Conservation (phyloP, 192 early-diverging fungal species). For the Coemansia interrupta region DNA sequence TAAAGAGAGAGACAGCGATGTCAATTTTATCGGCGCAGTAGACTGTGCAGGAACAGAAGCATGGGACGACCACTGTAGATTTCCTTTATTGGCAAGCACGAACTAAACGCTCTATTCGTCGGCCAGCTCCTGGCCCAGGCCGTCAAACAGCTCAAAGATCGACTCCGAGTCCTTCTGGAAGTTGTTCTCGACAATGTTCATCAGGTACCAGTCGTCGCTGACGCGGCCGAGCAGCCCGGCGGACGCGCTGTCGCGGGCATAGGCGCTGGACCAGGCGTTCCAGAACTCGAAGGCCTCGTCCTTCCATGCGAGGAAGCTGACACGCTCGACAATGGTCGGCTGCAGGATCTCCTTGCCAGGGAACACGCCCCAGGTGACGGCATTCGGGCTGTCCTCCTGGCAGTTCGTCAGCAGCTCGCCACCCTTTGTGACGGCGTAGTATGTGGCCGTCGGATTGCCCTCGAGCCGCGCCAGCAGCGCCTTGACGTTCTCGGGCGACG, state of each 20-base stretch:
- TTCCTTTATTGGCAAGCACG: too few relatives aligned
- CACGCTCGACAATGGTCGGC: constrained; percentile 89
- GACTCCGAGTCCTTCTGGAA: constrained; percentile 52
- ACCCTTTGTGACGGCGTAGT: constrained; percentile 83
- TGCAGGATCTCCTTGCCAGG: constrained; percentile 94
- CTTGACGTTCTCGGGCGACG: constrained; percentile 66
- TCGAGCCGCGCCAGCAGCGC: constrained; percentile 59
- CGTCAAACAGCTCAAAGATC: constrained; percentile 46
- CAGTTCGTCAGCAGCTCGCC: constrained; percentile 92
- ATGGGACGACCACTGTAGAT: too few relatives aligned
- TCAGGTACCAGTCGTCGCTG: constrained; percentile 75
- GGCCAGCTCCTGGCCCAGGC: constrained; percentile 18
- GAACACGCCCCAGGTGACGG: constrained; percentile 98
- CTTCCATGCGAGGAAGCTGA: constrained; percentile 92
- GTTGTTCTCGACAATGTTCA: constrained; percentile 95
- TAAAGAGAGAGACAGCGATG: not conserved
- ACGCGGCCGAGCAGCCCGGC: constrained; percentile 62
- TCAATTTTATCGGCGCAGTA: not conserved
- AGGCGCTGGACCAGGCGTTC: constrained; percentile 79
- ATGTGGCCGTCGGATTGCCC: constrained; percentile 67
- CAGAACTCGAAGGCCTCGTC: constrained; percentile 95
- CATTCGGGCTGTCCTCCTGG: constrained; percentile 81
- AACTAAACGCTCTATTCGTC: not conserved
- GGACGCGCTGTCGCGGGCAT: constrained; percentile 57
- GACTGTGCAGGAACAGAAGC: not conserved